These are phyloP conservation scores for Veloboletus limbatus DNA, from an alignment of 1,284 basidiomycete genomes.

Conservation along the genomic window DNA sequence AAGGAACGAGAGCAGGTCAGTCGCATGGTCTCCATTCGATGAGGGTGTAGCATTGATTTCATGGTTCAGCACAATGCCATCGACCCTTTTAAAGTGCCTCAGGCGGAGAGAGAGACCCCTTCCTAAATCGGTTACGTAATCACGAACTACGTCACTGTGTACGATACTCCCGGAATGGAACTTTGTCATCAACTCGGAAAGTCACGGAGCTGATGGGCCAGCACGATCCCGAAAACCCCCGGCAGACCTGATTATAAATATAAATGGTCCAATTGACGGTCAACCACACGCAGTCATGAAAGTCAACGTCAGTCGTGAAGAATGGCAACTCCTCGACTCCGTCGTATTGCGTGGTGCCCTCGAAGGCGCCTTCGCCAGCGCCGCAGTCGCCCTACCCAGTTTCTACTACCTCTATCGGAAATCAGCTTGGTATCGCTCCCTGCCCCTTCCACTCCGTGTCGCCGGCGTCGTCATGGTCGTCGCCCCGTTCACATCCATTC, in stretches of 20 bases:
- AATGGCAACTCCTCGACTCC: constrained; percentile 51
- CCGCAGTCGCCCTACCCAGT: constrained; percentile 51
- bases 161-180: no score
- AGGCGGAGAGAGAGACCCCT: background rate
- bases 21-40: no score
- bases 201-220: background rate
- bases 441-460: constrained; percentile 76
- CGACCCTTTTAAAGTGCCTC: constrained; percentile 4
- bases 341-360: constrained; percentile 59
- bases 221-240: background rate
- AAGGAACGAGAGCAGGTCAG: constrained; percentile 41
- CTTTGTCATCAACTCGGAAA: constrained; percentile 4
- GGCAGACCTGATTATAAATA: background rate
- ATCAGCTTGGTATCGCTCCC: constrained; percentile 62
- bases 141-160: no score
- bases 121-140: no score
- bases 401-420: constrained; percentile 57
- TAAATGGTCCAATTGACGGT: background rate
- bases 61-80: constrained; percentile 4
- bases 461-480: constrained; percentile 71
- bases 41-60: no score
- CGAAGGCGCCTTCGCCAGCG: constrained; percentile 58
- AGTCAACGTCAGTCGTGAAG: constrained; percentile 44
- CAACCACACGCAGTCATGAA: constrained; percentile 37
- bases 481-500: constrained; percentile 70